These are phyloP conservation scores for Warburgia ugandensis DNA, from an alignment of 164 flowering plant species.

Conservation along the genomic window DNA sequence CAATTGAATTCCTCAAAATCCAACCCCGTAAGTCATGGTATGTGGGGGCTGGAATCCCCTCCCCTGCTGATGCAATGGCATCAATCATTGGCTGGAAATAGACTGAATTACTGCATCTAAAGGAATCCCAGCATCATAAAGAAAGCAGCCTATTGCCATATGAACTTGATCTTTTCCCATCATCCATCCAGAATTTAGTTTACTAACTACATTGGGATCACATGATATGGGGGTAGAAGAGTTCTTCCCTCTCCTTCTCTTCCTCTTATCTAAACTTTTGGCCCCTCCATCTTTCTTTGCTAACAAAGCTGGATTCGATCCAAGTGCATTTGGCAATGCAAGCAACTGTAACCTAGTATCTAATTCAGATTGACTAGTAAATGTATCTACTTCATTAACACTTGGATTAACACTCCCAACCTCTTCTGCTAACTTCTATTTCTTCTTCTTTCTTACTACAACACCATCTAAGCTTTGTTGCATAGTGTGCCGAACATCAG, in stretches of 20 bases:
- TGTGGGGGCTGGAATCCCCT: constrained; percentile 40
- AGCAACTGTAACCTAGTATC: constrained; percentile 23
- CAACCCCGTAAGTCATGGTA: constrained; percentile 69
- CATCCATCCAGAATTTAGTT: constrained; percentile 12
- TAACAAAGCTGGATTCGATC: constrained; percentile 21
- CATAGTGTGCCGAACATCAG: constrained; percentile 58
- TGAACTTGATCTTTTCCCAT: constrained; percentile 32
- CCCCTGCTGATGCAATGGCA: constrained; percentile 62
- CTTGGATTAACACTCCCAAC: constrained; percentile 15
- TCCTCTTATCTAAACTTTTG: constrained; percentile 31
- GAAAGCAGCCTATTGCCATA: constrained; percentile 71
- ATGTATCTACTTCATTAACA: constrained; percentile 16
- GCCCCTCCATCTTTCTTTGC: constrained; percentile 15
- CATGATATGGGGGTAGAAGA: too few species aligned
- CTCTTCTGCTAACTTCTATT: constrained; percentile 47
- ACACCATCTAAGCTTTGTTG: constrained; percentile 63
- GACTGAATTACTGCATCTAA: constrained; percentile 60
- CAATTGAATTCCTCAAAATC: constrained; percentile 62
- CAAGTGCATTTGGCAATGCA: constrained; percentile 21
- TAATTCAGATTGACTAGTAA: too few species aligned
- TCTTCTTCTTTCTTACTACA: constrained; percentile 47
- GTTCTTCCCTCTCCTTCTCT: constrained; percentile 38
- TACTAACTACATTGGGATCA: constrained; percentile 4
- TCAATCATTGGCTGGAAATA: constrained; percentile 87
- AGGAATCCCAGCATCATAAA: constrained; percentile 72